Percentiles rank a stretch among this genome's conserved stretches.
Conservation (phyloP, 2,329 filamentous ascomycete species). For the Huntiella abstrusa region DNA sequence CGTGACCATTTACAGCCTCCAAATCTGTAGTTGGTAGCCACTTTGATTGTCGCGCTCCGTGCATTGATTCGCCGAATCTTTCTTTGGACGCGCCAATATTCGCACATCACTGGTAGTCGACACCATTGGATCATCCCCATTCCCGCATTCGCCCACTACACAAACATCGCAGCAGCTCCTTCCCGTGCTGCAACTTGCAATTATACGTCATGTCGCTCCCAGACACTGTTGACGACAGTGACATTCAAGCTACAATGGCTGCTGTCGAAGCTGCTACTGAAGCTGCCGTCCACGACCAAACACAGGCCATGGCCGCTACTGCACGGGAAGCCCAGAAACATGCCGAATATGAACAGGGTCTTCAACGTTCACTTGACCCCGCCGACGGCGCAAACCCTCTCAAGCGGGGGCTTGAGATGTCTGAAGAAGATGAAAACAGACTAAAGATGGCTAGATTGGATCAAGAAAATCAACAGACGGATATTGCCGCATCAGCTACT, state of each 20-base stretch:
- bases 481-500: conserved; percentile 8
- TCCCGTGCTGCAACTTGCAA: too few species aligned
- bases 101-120: neutral
- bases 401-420: conserved; percentile 23
- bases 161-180: conserved; percentile 30
- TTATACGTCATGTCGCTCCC: conserved; percentile 4
- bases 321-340: conserved; percentile 14
- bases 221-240: conserved; percentile 20
- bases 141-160: conserved; percentile 12
- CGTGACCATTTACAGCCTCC: too few species aligned
- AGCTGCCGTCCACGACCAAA: conserved; percentile 14
- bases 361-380: neutral
- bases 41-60: conserved; percentile 6
- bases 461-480: neutral
- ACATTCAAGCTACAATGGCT: conserved; percentile 15
- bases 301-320: conserved; percentile 23
- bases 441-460: conserved; percentile 10
- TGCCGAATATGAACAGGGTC: conserved; percentile 7
- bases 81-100: neutral
- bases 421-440: conserved; percentile 4
- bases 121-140: too few species aligned
- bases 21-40: neutral
- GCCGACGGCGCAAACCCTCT: conserved; percentile 20
- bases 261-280: conserved; percentile 6
- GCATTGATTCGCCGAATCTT: conserved; percentile 3